Percentiles rank a stretch among this genome's conserved stretches.
phyloP scores from a whole-genome alignment of 371 early-diverging fungal genomes.

The Mortierella sp. region DNA sequence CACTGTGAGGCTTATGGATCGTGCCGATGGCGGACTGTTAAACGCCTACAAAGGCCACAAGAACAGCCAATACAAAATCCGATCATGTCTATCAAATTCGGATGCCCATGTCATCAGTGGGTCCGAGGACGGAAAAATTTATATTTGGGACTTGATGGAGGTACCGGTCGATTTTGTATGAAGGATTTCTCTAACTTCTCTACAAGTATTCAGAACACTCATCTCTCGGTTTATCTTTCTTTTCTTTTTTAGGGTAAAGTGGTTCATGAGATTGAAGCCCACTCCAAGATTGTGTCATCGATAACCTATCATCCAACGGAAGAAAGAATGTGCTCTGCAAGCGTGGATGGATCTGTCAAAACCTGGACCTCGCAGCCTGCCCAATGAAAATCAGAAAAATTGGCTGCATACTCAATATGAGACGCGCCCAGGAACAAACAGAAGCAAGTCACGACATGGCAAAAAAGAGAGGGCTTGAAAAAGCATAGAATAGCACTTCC shows the following conservation, averaged over 20 bases:
- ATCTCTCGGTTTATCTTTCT: not conserved
- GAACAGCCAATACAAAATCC: constrained; percentile 81
- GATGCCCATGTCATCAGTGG: constrained; percentile 89
- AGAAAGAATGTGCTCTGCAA: constrained; percentile 62
- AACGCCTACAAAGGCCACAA: constrained; percentile 87
- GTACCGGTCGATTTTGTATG: constrained; percentile 42
- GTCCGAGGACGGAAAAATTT: constrained; percentile 90
- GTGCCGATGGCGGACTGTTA: constrained; percentile 78
- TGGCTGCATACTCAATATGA: not conserved
- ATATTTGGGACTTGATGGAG: constrained; percentile 88
- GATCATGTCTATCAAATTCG: constrained; percentile 73
- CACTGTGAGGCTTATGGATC: constrained; percentile 87
- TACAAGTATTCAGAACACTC: not conserved
- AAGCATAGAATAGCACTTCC: not conserved
- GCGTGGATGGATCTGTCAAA: constrained; percentile 65
- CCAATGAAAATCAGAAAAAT: not conserved
- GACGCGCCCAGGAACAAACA: not conserved
- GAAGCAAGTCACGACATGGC: not conserved
- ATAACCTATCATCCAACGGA: constrained; percentile 68
- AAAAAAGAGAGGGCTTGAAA: too few relatives aligned
- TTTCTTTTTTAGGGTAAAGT: constrained; percentile 57
- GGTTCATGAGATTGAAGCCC: constrained; percentile 60
- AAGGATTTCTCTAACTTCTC: not conserved
- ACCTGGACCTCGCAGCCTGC: constrained; percentile 41
- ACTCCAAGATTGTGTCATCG: constrained; percentile 65